These are phyloP conservation scores for Ceratocystis albifundus DNA, from an alignment of 2,329 filamentous ascomycete genomes.

Conservation along the genomic window DNA sequence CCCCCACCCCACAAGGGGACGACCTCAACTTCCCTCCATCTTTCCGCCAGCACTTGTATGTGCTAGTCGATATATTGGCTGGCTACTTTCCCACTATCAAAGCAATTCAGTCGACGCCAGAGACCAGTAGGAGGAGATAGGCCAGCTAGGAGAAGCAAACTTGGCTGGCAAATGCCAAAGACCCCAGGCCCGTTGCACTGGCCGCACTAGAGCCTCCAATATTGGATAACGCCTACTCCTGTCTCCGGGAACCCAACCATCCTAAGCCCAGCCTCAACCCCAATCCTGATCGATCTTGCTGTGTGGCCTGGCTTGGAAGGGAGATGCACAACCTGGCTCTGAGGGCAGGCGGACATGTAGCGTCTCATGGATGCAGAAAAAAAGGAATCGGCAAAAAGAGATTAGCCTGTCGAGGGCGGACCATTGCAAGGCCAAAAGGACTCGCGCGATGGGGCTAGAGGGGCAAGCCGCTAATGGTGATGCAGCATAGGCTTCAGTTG, in stretches of 20 bases:
- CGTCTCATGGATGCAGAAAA: neutral
- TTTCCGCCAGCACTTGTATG: neutral
- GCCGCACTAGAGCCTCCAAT: neutral
- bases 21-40: too few species aligned
- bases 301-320: neutral
- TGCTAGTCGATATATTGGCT: constrained; percentile 3
- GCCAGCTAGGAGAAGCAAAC: neutral
- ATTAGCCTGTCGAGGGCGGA: neutral
- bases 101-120: neutral
- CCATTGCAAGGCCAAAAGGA: neutral
- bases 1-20: neutral
- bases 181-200: neutral
- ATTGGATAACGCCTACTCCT: neutral
- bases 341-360: too few species aligned
- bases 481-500: too few species aligned
- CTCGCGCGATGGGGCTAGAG: too few species aligned
- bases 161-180: neutral
- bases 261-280: neutral
- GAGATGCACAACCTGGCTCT: too few species aligned
- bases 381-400: neutral
- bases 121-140: too few species aligned
- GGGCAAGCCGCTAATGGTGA: too few species aligned
- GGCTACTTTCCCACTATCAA: neutral
- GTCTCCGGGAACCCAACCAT: neutral
- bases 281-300: neutral